Conservation (phyloP, 2,329 filamentous ascomycete species). For the Colletotrichum shisoi region DNA sequence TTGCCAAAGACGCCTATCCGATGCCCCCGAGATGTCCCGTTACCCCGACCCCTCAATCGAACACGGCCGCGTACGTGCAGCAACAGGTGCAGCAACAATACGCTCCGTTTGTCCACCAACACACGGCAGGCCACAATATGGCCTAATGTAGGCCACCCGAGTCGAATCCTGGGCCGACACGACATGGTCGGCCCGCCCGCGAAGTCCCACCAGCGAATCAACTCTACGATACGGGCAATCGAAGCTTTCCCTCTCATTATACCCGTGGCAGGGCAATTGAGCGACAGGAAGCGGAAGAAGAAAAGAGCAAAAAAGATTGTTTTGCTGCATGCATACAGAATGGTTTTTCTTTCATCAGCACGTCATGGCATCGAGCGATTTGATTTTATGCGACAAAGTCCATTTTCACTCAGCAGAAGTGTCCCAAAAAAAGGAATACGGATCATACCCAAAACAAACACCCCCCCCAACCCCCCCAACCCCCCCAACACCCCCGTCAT, state of each 20-base stretch:
- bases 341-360: conserved; percentile 49
- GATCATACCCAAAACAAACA: conserved; percentile 49
- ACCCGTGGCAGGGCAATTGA: conserved; percentile 27
- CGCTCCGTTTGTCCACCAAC: conserved; percentile 54
- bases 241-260: conserved; percentile 27
- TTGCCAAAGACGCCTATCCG: conserved; percentile 58
- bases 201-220: conserved; percentile 25
- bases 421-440: conserved; percentile 53
- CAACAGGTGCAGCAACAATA: conserved; percentile 56
- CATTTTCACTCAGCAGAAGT: conserved; percentile 48
- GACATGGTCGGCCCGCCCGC: conserved; percentile 10
- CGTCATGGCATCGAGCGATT: conserved; percentile 59
- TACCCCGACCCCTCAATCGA: conserved; percentile 65
- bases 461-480: no score
- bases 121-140: conserved; percentile 48
- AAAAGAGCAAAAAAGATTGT: conserved; percentile 38
- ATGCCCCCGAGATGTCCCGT: conserved; percentile 66
- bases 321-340: conserved; percentile 46
- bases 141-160: conserved; percentile 36
- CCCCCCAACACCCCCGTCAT: conserved; percentile 26
- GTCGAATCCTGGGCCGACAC: conserved; percentile 19
- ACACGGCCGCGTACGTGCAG: conserved; percentile 50
- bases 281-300: conserved; percentile 33
- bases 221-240: conserved; percentile 35
- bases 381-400: conserved; percentile 46